Conservation (phyloP, 768 basidiomycete genomes). For the Ephemerocybe angulata region DNA sequence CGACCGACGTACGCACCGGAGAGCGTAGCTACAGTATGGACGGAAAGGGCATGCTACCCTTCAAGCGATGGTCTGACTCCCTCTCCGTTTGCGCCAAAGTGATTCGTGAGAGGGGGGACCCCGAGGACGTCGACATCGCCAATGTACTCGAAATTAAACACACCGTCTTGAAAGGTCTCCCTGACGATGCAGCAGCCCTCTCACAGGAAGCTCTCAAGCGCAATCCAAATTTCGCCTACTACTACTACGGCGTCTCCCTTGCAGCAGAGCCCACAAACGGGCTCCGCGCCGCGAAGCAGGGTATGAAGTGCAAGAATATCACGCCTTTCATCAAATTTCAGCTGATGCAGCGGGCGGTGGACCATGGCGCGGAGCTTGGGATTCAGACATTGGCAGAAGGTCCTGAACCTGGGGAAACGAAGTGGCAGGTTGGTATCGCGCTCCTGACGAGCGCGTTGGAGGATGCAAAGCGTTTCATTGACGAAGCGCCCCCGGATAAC, state of each 20-base stretch:
- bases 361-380: constrained; percentile 57
- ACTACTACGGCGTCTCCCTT: constrained; percentile 59
- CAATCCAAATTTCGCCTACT: constrained; percentile 59
- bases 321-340: constrained; percentile 55
- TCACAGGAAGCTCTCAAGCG: constrained; percentile 49
- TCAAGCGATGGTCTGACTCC: constrained; percentile 55
- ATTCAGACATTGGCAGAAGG: constrained; percentile 45
- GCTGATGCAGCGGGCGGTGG: constrained; percentile 59
- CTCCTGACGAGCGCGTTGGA: constrained; percentile 58
- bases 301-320: constrained; percentile 51
- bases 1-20: constrained; percentile 40
- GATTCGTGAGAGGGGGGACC: constrained; percentile 40
- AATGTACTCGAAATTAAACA: constrained; percentile 67
- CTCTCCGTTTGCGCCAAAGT: constrained; percentile 58
- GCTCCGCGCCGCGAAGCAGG: constrained; percentile 62
- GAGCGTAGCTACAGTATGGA: neutral
- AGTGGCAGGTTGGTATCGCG: constrained; percentile 59
- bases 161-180: constrained; percentile 44
- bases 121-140: constrained; percentile 47
- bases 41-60: constrained; percentile 37
- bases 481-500: constrained; percentile 58
- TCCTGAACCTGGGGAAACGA: constrained; percentile 35
- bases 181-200: constrained; percentile 44
- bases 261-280: constrained; percentile 46
- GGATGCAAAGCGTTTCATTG: constrained; percentile 54